These are phyloP conservation scores for Tarenaya hassleriana DNA, from an alignment of 345 rosid genomes.

Conservation along the genomic window DNA sequence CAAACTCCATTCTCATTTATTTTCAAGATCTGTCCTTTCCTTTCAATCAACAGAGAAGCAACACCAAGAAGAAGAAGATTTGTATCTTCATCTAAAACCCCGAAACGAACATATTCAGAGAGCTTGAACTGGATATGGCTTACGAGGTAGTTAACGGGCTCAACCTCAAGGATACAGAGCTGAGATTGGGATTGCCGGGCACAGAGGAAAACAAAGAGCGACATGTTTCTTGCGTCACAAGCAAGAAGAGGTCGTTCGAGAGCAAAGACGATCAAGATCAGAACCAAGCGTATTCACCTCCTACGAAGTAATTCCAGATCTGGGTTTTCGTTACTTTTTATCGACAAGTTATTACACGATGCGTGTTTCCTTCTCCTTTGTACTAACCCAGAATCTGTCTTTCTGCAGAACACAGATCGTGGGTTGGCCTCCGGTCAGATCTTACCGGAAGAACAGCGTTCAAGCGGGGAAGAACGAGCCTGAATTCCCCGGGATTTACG, in stretches of 20 bases:
- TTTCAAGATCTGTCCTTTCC: constrained; percentile 23
- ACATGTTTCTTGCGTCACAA: constrained; percentile 33
- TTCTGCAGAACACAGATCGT: constrained; percentile 51
- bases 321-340: not conserved
- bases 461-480: no score
- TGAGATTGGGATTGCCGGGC: constrained; percentile 79
- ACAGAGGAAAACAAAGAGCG: constrained; percentile 30
- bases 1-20: constrained; percentile 13
- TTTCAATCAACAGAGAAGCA: no score
- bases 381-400: constrained; percentile 15
- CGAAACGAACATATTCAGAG: constrained; percentile 2
- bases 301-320: constrained; percentile 56
- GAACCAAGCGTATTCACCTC: constrained; percentile 37
- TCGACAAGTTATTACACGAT: not conserved
- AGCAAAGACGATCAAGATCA: constrained; percentile 23
- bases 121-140: constrained; percentile 15
- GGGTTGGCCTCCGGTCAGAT: constrained; percentile 77
- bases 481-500: constrained; percentile 34
- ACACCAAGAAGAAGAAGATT: constrained; percentile 3
- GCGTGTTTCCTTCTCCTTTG: not conserved
- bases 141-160: constrained; percentile 40
- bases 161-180: constrained; percentile 78
- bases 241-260: constrained; percentile 47
- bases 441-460: constrained; percentile 28
- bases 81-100: not conserved